Conservation (phyloP, 306 rosid genomes). For the Prunus davidiana region DNA sequence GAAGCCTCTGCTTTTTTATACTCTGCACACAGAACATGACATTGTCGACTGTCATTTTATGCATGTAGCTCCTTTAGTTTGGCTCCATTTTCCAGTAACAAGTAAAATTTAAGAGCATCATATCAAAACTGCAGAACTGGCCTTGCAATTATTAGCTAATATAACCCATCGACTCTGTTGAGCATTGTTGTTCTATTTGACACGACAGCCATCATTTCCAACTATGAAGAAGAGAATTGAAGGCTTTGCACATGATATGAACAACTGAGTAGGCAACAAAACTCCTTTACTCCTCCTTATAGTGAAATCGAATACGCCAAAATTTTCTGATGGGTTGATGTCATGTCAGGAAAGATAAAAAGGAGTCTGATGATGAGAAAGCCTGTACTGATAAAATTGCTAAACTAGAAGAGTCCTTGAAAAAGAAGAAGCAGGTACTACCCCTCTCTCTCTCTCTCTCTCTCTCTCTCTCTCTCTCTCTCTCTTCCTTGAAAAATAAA, state of each 20-base stretch:
- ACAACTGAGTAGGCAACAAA: conserved; percentile 67
- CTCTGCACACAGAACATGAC: background rate
- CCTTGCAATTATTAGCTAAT: background rate
- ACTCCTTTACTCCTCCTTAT: background rate
- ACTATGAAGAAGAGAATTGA: conserved; percentile 88
- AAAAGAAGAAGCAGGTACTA: conserved; percentile 79
- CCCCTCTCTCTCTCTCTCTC: background rate
- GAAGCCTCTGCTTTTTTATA: background rate
- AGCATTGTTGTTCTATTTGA: conserved; percentile 6
- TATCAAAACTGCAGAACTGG: background rate
- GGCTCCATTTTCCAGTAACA: background rate
- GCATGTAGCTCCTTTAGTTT: background rate
- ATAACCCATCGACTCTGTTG: background rate
- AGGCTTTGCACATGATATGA: conserved; percentile 72
- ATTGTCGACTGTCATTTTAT: background rate
- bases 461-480: background rate
- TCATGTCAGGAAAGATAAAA: no score
- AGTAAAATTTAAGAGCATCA: background rate
- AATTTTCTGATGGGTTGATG: no score
- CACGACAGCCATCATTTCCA: conserved; percentile 59
- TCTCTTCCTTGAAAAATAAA: background rate
- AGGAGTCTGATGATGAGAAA: no score
- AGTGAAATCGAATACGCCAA: background rate
- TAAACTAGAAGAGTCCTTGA: conserved; percentile 73
- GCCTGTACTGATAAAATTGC: conserved; percentile 42